Conservation (phyloP, 78 protist species). For the Polysphondylium violaceum region DNA sequence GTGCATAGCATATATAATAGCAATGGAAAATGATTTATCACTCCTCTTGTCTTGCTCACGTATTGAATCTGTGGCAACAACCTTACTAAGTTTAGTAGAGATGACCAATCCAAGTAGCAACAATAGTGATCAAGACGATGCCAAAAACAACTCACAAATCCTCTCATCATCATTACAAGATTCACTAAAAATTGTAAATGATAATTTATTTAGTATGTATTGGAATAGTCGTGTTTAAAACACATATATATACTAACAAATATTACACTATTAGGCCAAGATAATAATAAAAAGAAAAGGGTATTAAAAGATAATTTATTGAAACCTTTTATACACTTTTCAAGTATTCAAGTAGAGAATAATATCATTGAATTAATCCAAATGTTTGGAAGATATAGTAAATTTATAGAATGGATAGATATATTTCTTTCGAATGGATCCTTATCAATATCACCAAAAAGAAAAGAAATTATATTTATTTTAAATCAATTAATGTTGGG, state of each 20-base stretch:
- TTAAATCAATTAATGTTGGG: constrained; percentile 59
- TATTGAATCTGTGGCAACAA: constrained; percentile 25
- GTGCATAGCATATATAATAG: constrained; percentile 16
- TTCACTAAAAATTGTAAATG: constrained; percentile 13
- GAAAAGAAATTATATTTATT: constrained; percentile 46
- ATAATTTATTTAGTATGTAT: constrained; percentile 39
- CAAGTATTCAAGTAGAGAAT: constrained; percentile 12
- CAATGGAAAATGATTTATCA: neutral
- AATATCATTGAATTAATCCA: constrained; percentile 1
- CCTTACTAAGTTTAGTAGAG: constrained; percentile 7
- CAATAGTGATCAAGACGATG: too few relatives aligned
- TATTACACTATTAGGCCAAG: too few relatives aligned
- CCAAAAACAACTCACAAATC: too few relatives aligned
- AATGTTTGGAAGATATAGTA: constrained; percentile 13
- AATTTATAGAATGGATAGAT: constrained; percentile 42
- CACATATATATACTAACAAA: too few relatives aligned
- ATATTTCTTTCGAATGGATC: constrained; percentile 18
- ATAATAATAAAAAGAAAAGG: neutral
- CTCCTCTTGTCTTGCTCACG: neutral
- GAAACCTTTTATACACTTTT: constrained; percentile 35
- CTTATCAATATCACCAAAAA: constrained; percentile 39
- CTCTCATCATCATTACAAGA: constrained; percentile 7
- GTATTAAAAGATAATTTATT: constrained; percentile 1
- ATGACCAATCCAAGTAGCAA: constrained; percentile 13
- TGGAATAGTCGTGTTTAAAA: neutral